These are phyloP conservation scores for Pythium myriotylum DNA, from an alignment of 352 stramenopile genomes.

Conservation along the genomic window DNA sequence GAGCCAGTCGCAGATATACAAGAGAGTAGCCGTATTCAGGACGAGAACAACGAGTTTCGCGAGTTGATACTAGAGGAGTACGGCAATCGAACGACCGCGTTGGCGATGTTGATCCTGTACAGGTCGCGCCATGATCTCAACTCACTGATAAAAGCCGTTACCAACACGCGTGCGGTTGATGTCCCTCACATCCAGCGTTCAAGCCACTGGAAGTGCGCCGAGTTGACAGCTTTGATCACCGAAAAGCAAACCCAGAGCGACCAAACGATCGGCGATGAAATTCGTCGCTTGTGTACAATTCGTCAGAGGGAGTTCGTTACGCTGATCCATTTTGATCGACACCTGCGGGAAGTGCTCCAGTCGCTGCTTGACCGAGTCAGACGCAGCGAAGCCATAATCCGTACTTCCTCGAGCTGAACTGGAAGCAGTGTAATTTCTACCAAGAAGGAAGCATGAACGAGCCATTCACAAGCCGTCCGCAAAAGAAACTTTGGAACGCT, in stretches of 20 bases:
- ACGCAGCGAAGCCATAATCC: background rate
- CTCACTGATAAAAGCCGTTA: background rate
- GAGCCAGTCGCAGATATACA: conserved; percentile 25
- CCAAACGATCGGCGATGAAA: background rate
- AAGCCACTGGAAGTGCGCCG: background rate
- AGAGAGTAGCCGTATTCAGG: conserved; percentile 34
- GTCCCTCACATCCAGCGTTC: conserved; percentile 1
- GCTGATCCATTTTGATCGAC: conserved; percentile 18
- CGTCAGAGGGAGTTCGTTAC: conserved; percentile 7
- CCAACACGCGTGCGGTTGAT: background rate
- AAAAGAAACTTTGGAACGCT: too few species aligned
- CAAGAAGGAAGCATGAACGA: too few species aligned
- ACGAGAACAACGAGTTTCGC: conserved; percentile 43
- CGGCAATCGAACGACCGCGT: conserved; percentile 29
- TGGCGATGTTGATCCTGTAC: conserved; percentile 37
- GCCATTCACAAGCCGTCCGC: too few species aligned
- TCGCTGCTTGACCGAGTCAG: background rate
- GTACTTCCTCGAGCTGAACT: too few species aligned
- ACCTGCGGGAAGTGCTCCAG: background rate
- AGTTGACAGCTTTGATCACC: background rate
- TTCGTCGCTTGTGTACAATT: background rate
- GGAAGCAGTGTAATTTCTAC: too few species aligned
- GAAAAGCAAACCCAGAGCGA: background rate
- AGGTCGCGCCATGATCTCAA: conserved; percentile 5
- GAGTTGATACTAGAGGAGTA: conserved; percentile 35